phyloP scores from a whole-genome alignment of 257 asterid genomes.

The Phtheirospermum japonicum region DNA sequence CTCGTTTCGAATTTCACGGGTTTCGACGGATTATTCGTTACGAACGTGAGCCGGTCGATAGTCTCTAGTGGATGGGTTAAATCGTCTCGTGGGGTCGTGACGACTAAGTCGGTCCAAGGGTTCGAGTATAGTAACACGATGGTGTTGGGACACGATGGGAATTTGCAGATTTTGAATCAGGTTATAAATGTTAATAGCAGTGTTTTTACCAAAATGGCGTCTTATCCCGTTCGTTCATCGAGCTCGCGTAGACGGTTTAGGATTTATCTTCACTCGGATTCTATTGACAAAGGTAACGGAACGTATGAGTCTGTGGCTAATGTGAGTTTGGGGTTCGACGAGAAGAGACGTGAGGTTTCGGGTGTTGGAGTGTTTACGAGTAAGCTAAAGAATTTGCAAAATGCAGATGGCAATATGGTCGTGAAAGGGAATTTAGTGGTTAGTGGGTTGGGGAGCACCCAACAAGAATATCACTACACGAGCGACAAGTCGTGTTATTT shows the following conservation, averaged over 20 bases:
- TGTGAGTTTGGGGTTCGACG: conserved; percentile 51
- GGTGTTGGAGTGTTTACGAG: conserved; percentile 29
- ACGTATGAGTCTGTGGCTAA: conserved; percentile 49
- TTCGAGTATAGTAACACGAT: conserved; percentile 44
- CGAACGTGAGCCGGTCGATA: conserved; percentile 50
- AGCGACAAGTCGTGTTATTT: conserved; percentile 47
- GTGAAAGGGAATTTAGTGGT: conserved; percentile 54
- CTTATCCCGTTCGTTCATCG: conserved; percentile 26
- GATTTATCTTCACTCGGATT: conserved; percentile 36
- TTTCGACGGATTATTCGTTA: conserved; percentile 48
- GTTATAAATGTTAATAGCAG: conserved; percentile 42
- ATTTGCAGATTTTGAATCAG: conserved; percentile 59
- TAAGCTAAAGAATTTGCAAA: conserved; percentile 52
- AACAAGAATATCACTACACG: conserved; percentile 42
- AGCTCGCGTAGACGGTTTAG: conserved; percentile 41
- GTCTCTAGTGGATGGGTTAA: conserved; percentile 50
- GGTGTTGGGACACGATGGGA: conserved; percentile 55
- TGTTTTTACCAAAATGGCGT: conserved; percentile 29
- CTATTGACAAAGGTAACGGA: conserved; percentile 41
- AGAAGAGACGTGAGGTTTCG: conserved; percentile 35
- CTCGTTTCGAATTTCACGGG: conserved; percentile 47
- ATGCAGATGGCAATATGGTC: conserved; percentile 46
- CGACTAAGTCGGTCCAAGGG: conserved; percentile 40
- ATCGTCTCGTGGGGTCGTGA: conserved; percentile 56
- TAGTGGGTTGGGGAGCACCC: conserved; percentile 59